phyloP scores from a whole-genome alignment of 805 yeast species.

The Candida odintsovae region DNA sequence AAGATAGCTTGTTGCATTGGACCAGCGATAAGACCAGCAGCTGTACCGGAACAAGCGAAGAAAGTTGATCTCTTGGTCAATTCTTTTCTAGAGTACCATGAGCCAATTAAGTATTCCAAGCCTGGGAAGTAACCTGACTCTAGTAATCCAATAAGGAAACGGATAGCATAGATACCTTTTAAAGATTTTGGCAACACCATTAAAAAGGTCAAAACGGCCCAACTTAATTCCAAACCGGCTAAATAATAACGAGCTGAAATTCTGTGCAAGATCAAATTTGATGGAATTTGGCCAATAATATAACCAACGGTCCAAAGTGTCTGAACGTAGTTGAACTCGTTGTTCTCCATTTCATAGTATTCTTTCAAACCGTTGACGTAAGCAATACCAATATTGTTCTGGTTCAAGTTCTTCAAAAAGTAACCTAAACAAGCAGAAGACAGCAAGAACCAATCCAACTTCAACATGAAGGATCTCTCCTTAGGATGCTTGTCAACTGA shows the following conservation, averaged over 20 bases:
- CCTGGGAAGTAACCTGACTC: conserved; percentile 45
- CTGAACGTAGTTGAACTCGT: conserved; percentile 38
- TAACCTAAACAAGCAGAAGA: conserved; percentile 39
- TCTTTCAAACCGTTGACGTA: conserved; percentile 44
- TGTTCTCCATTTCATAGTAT: conserved; percentile 32
- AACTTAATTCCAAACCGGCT: conserved; percentile 37
- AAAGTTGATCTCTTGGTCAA: conserved; percentile 27
- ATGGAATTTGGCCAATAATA: conserved; percentile 43
- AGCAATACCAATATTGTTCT: conserved; percentile 36
- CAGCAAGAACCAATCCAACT: conserved; percentile 33
- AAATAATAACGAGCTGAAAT: conserved; percentile 38
- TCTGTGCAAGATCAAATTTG: conserved; percentile 33
- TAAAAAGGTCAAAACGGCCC: conserved; percentile 36
- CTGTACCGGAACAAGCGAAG: conserved; percentile 29
- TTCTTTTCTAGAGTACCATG: conserved; percentile 32
- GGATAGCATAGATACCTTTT: conserved; percentile 23
- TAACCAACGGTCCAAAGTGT: conserved; percentile 46
- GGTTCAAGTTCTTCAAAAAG: conserved; percentile 39
- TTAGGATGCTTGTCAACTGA: conserved; percentile 28
- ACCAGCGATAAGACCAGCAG: conserved; percentile 26
- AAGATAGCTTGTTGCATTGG: conserved; percentile 32
- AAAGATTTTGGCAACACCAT: conserved; percentile 24
- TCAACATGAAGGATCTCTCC: conserved; percentile 29
- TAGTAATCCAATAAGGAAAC: conserved; percentile 34
- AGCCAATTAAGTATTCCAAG: conserved; percentile 35